Evolutionary conservation across 441 rosid genomes (phyloP).

Genomic region (Pelargonium australe): DNA sequence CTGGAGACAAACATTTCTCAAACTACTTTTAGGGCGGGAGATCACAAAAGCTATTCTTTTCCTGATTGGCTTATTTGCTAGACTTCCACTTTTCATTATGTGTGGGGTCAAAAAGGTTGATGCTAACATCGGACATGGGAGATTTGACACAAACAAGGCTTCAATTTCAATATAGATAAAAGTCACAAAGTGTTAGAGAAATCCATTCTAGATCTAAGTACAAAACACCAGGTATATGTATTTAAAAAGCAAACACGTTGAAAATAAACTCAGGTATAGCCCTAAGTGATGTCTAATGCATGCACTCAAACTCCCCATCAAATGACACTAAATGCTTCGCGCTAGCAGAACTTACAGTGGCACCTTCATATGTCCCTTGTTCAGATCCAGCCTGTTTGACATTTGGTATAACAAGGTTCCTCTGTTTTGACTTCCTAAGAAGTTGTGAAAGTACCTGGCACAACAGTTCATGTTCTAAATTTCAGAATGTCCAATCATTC

Average conservation of each 20-base stretch:
- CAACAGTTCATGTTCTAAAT: constrained; percentile 16
- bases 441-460: constrained; percentile 93
- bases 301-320: not conserved
- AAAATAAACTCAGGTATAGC: not conserved
- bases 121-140: not conserved
- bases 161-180: not conserved
- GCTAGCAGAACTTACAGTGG: constrained; percentile 65
- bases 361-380: constrained; percentile 96
- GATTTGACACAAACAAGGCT: not conserved
- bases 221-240: not conserved
- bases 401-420: constrained; percentile 76
- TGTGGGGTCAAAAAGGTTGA: not conserved
- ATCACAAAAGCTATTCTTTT: not conserved
- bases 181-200: not conserved
- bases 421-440: constrained; percentile 89
- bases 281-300: not conserved
- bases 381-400: constrained; percentile 84
- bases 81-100: not conserved
- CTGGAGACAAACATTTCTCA: not conserved
- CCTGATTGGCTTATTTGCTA: not conserved
- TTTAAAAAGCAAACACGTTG: constrained; percentile 1
- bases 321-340: not conserved
- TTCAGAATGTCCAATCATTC: constrained; percentile 17
- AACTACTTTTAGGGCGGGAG: not conserved
- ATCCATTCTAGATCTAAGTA: not conserved